phyloP scores from a whole-genome alignment of 2,329 filamentous ascomycete genomes.

The Colletotrichum coccodes region DNA sequence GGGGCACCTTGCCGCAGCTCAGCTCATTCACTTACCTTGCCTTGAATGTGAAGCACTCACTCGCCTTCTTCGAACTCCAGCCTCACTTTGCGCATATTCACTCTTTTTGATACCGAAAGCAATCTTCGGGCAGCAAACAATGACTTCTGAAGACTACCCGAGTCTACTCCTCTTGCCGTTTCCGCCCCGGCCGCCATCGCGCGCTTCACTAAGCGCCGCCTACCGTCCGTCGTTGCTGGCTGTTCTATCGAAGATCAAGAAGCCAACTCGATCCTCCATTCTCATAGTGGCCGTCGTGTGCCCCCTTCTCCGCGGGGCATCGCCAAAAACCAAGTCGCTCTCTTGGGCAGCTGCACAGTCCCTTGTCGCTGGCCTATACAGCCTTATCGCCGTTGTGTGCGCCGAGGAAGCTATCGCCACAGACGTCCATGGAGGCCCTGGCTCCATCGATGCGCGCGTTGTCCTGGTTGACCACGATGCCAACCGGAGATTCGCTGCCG shows the following conservation, averaged over 20 bases:
- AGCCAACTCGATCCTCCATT: slow-evolving; percentile 45
- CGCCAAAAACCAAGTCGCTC: slow-evolving; percentile 59
- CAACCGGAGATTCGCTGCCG: slow-evolving; percentile 42
- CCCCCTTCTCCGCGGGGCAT: slow-evolving; percentile 66
- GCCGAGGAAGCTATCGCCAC: slow-evolving; percentile 69
- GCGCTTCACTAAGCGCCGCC: slow-evolving; percentile 63
- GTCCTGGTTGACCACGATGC: slow-evolving; percentile 74
- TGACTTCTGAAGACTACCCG: slow-evolving; percentile 41
- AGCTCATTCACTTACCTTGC: neutral
- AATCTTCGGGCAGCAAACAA: neutral
- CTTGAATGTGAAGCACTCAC: neutral
- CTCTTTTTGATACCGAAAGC: neutral
- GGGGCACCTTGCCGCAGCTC: neutral
- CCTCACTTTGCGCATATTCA: neutral
- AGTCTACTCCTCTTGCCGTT: slow-evolving; percentile 72
- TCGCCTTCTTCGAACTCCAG: neutral
- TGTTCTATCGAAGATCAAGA: slow-evolving; percentile 60
- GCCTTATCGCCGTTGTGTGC: slow-evolving; percentile 78
- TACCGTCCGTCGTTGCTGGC: slow-evolving; percentile 69
- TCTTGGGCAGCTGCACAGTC: slow-evolving; percentile 77
- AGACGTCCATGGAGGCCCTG: slow-evolving; percentile 63
- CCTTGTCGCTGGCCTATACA: slow-evolving; percentile 82
- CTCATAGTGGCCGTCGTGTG: slow-evolving; percentile 69
- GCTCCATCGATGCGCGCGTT: slow-evolving; percentile 80
- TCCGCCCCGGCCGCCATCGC: slow-evolving; percentile 66